Conservation (phyloP, 2,329 filamentous ascomycete species). For the Achaetomium macrosporum region DNA sequence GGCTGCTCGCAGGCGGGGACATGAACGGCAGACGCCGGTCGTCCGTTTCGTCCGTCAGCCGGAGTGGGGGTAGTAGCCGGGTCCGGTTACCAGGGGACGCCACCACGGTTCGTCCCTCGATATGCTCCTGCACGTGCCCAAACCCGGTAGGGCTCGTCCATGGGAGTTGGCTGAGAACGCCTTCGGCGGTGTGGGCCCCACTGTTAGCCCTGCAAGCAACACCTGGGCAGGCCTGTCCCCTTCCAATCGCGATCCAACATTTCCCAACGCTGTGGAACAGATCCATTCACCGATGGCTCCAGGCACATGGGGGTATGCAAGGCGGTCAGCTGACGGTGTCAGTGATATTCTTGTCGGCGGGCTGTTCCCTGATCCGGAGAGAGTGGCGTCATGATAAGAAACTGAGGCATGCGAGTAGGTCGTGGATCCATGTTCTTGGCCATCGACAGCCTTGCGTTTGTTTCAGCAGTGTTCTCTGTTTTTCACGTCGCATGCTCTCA, state of each 20-base stretch:
- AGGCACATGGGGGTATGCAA: slow-evolving; percentile 20
- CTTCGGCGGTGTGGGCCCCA: slow-evolving; percentile 5
- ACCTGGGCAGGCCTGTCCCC: neutral
- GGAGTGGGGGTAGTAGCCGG: slow-evolving; percentile 8
- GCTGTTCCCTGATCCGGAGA: slow-evolving; percentile 4
- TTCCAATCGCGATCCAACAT: slow-evolving; percentile 5
- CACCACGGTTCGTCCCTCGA: neutral
- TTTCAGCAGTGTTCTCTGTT: slow-evolving; percentile 1
- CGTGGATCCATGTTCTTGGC: neutral
- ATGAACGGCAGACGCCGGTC: slow-evolving; percentile 8
- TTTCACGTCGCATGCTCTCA: slow-evolving; percentile 2
- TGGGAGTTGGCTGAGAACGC: neutral
- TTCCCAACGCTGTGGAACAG: slow-evolving; percentile 7
- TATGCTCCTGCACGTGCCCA: neutral
- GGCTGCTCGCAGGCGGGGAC: slow-evolving; percentile 7
- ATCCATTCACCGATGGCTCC: slow-evolving; percentile 19
- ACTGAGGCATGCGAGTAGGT: neutral
- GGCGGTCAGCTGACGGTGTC: slow-evolving; percentile 26
- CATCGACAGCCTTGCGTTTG: neutral
- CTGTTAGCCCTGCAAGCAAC: neutral
- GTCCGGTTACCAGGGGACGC: neutral
- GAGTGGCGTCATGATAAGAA: slow-evolving; percentile 14
- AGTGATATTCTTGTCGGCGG: slow-evolving; percentile 6
- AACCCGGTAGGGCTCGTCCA: neutral
- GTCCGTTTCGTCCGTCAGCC: neutral